These are phyloP conservation scores for Irpex sp. DNA, from an alignment of 1,284 basidiomycete species.

Conservation along the genomic window DNA sequence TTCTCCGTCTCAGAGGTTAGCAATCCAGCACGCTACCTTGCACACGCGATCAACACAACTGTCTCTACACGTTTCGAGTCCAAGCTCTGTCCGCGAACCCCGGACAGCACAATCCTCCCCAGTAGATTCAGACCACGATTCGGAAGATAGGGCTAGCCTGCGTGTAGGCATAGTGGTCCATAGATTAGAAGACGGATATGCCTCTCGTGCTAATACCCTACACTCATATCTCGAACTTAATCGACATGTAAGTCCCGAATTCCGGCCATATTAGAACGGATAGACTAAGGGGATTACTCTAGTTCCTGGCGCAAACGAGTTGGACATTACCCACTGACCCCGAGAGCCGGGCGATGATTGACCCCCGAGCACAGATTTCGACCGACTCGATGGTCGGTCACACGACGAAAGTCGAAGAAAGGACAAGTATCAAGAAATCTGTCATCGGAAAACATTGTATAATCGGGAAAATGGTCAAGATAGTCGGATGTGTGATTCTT, in stretches of 20 bases:
- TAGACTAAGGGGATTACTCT: background rate
- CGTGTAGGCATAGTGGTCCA: constrained; percentile 63
- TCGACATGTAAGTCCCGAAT: constrained; percentile 51
- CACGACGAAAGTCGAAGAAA: constrained; percentile 81
- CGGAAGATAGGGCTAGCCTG: constrained; percentile 39
- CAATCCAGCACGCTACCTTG: constrained; percentile 59
- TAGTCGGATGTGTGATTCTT: constrained; percentile 84
- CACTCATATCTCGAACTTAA: constrained; percentile 83
- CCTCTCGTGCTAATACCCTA: constrained; percentile 83
- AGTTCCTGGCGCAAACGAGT: constrained; percentile 51
- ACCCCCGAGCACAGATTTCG: constrained; percentile 82
- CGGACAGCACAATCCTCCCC: constrained; percentile 40
- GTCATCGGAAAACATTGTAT: constrained; percentile 86
- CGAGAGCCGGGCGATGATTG: constrained; percentile 61
- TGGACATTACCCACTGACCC: constrained; percentile 58
- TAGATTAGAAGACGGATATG: constrained; percentile 50
- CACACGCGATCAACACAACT: constrained; percentile 13
- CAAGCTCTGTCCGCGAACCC: constrained; percentile 11
- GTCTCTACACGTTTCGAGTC: constrained; percentile 2
- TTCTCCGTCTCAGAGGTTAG: constrained; percentile 38
- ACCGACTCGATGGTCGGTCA: constrained; percentile 82
- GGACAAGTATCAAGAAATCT: constrained; percentile 83
- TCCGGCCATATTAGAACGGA: constrained; percentile 3
- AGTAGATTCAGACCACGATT: constrained; percentile 37
- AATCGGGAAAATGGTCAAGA: constrained; percentile 84